Conservation (phyloP, 306 rosid species). For the Cyamopsis tetragonoloba region DNA sequence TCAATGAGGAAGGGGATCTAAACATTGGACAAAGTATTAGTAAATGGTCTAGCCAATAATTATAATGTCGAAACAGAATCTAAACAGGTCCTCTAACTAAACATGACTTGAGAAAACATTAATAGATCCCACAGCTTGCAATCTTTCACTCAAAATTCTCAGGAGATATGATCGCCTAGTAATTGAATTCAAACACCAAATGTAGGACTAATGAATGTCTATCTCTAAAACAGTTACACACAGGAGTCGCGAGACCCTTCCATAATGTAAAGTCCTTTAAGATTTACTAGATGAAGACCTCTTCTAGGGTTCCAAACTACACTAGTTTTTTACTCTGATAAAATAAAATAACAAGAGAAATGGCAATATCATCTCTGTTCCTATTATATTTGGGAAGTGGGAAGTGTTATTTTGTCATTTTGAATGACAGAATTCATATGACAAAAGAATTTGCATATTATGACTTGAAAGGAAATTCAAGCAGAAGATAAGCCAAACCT, state of each 20-base stretch:
- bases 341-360: conserved; percentile 10
- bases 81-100: not conserved
- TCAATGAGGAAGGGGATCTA: not conserved
- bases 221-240: not conserved
- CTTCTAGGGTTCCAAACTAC: not conserved
- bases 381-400: not conserved
- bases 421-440: not conserved
- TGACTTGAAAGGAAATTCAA: conserved; percentile 7
- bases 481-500: conserved; percentile 46
- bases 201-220: not conserved
- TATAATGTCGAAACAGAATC: conserved; percentile 8
- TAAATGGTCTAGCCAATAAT: not conserved
- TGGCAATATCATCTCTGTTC: not conserved
- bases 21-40: not conserved
- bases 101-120: not conserved
- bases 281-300: conserved; percentile 17
- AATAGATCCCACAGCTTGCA: not conserved
- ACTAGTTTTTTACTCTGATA: not conserved
- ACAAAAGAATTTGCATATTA: not conserved
- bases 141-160: conserved; percentile 5
- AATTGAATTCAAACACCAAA: conserved; percentile 12
- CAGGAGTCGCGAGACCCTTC: not conserved
- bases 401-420: not conserved
- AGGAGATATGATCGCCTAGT: not conserved
- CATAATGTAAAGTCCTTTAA: not conserved